Evolutionary conservation across 2,329 filamentous ascomycete genomes (phyloP).

Genomic region (Proliferodiscus dingleyae): DNA sequence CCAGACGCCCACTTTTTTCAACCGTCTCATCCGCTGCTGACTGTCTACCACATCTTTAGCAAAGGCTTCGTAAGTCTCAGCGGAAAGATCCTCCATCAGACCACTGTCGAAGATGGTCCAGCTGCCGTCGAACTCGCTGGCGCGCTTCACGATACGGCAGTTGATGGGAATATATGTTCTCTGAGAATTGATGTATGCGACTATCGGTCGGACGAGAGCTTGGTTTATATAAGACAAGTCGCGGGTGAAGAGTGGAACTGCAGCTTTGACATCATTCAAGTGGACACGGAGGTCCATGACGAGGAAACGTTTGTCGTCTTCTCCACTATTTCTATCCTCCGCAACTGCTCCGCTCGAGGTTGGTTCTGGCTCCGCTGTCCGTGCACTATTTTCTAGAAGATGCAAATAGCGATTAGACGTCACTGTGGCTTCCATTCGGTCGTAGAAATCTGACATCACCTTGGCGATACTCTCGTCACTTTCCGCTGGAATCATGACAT

Average conservation of each 20-base stretch:
- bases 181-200: constrained; percentile 96
- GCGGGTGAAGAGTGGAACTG: constrained; percentile 85
- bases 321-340: constrained; percentile 25
- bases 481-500: constrained; percentile 90
- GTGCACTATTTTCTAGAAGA: constrained; percentile 47
- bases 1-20: constrained; percentile 97
- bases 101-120: constrained; percentile 95
- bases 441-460: constrained; percentile 95
- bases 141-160: constrained; percentile 87
- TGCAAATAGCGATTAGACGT: constrained; percentile 66
- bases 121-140: constrained; percentile 85
- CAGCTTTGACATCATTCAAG: constrained; percentile 89
- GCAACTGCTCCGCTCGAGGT: constrained; percentile 23
- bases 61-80: constrained; percentile 93
- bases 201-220: constrained; percentile 88
- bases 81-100: constrained; percentile 87
- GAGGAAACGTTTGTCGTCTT: constrained; percentile 69
- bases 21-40: constrained; percentile 75
- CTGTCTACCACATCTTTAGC: constrained; percentile 86
- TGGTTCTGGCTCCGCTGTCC: constrained; percentile 27
- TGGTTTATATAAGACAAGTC: constrained; percentile 96
- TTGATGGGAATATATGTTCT: constrained; percentile 93
- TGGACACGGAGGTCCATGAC: constrained; percentile 95
- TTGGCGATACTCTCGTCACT: constrained; percentile 85
- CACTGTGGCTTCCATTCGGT: constrained; percentile 89